phyloP scores from a whole-genome alignment of 495 filamentous ascomycete species.

The Entonaema liquescens region DNA sequence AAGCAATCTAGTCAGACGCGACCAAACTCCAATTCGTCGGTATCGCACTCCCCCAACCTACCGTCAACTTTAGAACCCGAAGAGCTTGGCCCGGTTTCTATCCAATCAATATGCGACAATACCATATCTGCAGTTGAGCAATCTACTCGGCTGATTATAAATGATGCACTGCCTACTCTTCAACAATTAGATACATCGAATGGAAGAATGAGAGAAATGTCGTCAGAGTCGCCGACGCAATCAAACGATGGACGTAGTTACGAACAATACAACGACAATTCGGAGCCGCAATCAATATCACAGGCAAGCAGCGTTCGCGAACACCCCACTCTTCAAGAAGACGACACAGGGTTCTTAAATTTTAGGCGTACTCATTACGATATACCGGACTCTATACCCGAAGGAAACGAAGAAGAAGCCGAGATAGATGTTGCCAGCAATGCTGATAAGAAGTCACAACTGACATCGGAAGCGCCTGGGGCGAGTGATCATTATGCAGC shows the following conservation, averaged over 20 bases:
- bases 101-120: constrained; percentile 19
- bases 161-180: constrained; percentile 23
- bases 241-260: constrained; percentile 57
- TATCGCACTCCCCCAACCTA: neutral
- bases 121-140: constrained; percentile 5
- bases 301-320: constrained; percentile 38
- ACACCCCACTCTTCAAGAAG: constrained; percentile 41
- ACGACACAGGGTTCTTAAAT: constrained; percentile 50
- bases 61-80: neutral
- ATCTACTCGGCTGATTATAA: constrained; percentile 14
- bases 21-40: neutral
- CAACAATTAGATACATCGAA: constrained; percentile 9
- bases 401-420: constrained; percentile 17
- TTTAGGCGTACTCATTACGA: constrained; percentile 43
- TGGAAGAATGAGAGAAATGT: constrained; percentile 32
- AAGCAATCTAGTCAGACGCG: constrained; percentile 13
- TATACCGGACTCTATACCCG: constrained; percentile 25
- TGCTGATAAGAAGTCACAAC: constrained; percentile 14
- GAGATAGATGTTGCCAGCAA: constrained; percentile 1
- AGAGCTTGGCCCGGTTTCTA: neutral
- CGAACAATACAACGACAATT: constrained; percentile 45
- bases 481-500: neutral
- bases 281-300: constrained; percentile 28
- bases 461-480: constrained; percentile 19
- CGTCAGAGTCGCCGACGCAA: constrained; percentile 54